Evolutionary conservation across 345 rosid species (phyloP).

Genomic region (Aethionema arabicum): DNA sequence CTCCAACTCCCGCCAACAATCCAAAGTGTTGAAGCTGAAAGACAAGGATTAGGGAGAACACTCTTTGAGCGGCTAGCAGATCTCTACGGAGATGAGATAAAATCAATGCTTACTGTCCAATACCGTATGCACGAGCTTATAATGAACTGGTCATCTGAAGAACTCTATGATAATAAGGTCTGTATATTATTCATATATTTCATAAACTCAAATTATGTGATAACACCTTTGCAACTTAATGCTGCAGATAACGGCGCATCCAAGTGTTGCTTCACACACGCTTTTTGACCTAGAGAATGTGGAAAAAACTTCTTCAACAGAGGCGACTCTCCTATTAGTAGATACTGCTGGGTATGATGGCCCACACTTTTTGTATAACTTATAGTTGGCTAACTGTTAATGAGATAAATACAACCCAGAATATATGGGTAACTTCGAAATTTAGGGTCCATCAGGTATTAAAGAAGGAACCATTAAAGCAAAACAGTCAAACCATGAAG

Average conservation of each 20-base stretch:
- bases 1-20: conserved; percentile 96
- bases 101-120: conserved; percentile 90
- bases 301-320: conserved; percentile 65
- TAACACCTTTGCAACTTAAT: neutral
- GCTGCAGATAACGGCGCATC: conserved; percentile 68
- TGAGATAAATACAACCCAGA: neutral
- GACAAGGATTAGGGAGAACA: conserved; percentile 87
- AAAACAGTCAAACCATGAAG: neutral
- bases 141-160: conserved; percentile 95
- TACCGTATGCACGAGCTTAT: conserved; percentile 98
- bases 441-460: too few species aligned
- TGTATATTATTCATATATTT: conserved; percentile 1
- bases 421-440: neutral
- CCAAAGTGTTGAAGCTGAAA: conserved; percentile 93
- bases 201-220: neutral
- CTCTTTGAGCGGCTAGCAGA: conserved; percentile 91
- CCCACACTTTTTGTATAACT: neutral
- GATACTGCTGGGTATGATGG: conserved; percentile 74
- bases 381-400: neutral
- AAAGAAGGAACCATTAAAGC: neutral
- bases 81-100: conserved; percentile 74
- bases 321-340: conserved; percentile 75
- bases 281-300: conserved; percentile 82
- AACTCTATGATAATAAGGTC: conserved; percentile 81
- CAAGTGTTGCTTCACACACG: conserved; percentile 82